Conservation (phyloP, 306 rosid species). For the Malus asiatica region DNA sequence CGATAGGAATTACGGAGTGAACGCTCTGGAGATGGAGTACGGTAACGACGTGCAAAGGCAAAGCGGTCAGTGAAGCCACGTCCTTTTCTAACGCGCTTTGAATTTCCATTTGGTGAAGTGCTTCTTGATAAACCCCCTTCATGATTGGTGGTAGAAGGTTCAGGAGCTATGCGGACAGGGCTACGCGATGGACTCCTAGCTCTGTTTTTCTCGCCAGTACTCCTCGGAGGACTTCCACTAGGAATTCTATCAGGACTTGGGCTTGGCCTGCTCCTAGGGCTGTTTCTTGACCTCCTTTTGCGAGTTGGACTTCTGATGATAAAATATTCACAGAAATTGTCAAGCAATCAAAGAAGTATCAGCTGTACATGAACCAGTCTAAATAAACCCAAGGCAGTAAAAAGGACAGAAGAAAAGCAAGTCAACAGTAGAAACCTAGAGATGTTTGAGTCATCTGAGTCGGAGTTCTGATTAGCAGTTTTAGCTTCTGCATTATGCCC, state of each 20-base stretch:
- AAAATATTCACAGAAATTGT: slow-evolving; percentile 8
- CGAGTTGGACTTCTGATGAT: slow-evolving; percentile 50
- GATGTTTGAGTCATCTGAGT: slow-evolving; percentile 51
- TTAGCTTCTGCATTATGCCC: slow-evolving; percentile 49
- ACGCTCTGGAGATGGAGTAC: slow-evolving; percentile 85
- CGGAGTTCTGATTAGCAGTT: slow-evolving; percentile 32
- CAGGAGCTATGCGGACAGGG: slow-evolving; percentile 37
- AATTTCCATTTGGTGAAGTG: slow-evolving; percentile 70
- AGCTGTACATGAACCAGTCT: neutral
- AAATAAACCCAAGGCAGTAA: neutral
- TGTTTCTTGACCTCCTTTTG: slow-evolving; percentile 23
- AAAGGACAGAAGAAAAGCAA: slow-evolving; percentile 1
- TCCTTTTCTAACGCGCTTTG: slow-evolving; percentile 88
- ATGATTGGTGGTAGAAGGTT: slow-evolving; percentile 41
- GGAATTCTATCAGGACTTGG: slow-evolving; percentile 35
- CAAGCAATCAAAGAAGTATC: slow-evolving; percentile 9
- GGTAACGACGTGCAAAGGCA: slow-evolving; percentile 80
- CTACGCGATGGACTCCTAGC: slow-evolving; percentile 32
- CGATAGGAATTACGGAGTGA: slow-evolving; percentile 39
- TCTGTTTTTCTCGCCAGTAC: slow-evolving; percentile 33
- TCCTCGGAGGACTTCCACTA: slow-evolving; percentile 31
- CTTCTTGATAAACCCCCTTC: slow-evolving; percentile 51
- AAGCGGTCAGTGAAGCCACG: slow-evolving; percentile 94
- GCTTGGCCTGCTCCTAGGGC: slow-evolving; percentile 24
- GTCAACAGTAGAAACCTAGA: slow-evolving; percentile 51